phyloP scores from a whole-genome alignment of 2,329 filamentous ascomycete species.

The Ophiostoma fasciatum region DNA sequence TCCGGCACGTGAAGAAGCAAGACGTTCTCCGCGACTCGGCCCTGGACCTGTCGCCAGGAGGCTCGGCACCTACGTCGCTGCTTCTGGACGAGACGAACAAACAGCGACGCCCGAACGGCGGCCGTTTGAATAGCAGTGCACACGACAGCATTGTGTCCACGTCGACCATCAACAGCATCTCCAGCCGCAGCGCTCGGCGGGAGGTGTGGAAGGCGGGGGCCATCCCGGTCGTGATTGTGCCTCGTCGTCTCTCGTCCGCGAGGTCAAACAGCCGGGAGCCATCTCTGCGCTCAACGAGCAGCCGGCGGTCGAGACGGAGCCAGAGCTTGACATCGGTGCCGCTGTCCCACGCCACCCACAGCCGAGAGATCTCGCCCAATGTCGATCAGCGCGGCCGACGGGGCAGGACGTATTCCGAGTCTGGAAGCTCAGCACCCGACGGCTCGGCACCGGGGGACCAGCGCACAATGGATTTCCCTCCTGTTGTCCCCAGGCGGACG shows the following conservation, averaged over 20 bases:
- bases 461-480: constrained; percentile 46
- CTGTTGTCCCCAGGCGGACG: constrained; percentile 38
- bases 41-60: constrained; percentile 25
- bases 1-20: constrained; percentile 48
- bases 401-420: constrained; percentile 29
- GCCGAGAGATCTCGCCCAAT: constrained; percentile 26
- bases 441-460: constrained; percentile 28
- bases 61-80: constrained; percentile 27
- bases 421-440: constrained; percentile 25
- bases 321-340: constrained; percentile 36
- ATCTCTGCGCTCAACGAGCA: constrained; percentile 47
- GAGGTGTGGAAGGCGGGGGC: constrained; percentile 44
- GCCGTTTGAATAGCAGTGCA: constrained; percentile 17
- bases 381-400: constrained; percentile 28
- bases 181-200: constrained; percentile 39
- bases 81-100: constrained; percentile 15
- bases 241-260: constrained; percentile 39
- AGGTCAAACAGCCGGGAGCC: constrained; percentile 33
- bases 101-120: constrained; percentile 17
- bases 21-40: constrained; percentile 32
- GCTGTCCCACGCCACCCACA: constrained; percentile 25
- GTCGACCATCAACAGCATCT: constrained; percentile 32
- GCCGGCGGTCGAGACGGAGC: constrained; percentile 37
- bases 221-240: constrained; percentile 48
- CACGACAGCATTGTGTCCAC: constrained; percentile 35